phyloP scores from a whole-genome alignment of 1,284 basidiomycete species.

The Meira nashicola region DNA sequence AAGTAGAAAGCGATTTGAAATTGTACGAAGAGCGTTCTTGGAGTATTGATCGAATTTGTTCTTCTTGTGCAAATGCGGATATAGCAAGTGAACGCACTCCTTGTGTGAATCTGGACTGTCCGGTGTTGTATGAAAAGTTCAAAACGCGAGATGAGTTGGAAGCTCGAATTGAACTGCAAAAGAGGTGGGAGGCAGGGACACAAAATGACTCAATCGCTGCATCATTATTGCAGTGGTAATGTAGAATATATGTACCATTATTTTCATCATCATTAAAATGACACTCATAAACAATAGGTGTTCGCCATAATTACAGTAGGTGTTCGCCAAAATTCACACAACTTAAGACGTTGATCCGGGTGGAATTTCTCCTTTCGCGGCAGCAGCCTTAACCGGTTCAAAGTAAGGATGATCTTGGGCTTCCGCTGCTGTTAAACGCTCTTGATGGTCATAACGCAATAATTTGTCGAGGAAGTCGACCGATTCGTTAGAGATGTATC shows the following conservation, averaged over 20 bases:
- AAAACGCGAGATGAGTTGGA: slow-evolving; percentile 1
- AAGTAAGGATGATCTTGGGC: slow-evolving; percentile 50
- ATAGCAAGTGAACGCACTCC: slow-evolving; percentile 16
- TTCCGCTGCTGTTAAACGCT: slow-evolving; percentile 76
- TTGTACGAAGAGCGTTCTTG: slow-evolving; percentile 16
- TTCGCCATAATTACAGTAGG: neutral
- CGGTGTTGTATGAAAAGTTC: slow-evolving; percentile 34
- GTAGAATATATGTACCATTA: neutral
- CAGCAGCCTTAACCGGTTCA: slow-evolving; percentile 16
- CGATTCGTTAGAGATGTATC: slow-evolving; percentile 78
- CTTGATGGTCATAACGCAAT: slow-evolving; percentile 92
- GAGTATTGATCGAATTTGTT: slow-evolving; percentile 31
- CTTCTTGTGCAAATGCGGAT: slow-evolving; percentile 23
- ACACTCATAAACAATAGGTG: neutral
- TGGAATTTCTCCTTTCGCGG: slow-evolving; percentile 8
- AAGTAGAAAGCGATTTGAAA: slow-evolving; percentile 17
- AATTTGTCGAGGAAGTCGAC: slow-evolving; percentile 88
- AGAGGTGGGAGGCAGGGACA: neutral
- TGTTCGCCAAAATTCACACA: no score
- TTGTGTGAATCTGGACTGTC: slow-evolving; percentile 44
- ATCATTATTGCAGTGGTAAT: neutral
- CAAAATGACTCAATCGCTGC: neutral
- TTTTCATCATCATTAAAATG: neutral
- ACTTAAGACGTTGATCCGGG: neutral
- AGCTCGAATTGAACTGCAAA: neutral